A percentile compares a stretch with the other conserved stretches of the same genome.
These are phyloP conservation scores for Amphibolis antarctica DNA, from an alignment of 106 monocot species.

Conservation along the genomic window DNA sequence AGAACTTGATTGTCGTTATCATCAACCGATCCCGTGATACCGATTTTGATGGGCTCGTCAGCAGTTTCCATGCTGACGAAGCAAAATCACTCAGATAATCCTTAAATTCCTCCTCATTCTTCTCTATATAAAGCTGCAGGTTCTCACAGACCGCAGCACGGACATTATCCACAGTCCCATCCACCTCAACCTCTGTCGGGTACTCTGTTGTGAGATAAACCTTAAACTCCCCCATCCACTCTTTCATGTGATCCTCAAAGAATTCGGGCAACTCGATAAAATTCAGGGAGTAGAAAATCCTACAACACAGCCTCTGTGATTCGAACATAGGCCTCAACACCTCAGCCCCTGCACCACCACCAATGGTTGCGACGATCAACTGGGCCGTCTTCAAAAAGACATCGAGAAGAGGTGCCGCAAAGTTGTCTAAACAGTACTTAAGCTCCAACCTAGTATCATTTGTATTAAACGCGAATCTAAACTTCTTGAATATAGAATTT, in stretches of 20 bases:
- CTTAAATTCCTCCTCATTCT: constrained; percentile 91
- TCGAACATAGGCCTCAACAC: constrained; percentile 42
- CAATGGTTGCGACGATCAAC: constrained; percentile 21
- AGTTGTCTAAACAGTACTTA: constrained; percentile 87
- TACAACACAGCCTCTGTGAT: constrained; percentile 81
- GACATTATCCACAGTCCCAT: constrained; percentile 55
- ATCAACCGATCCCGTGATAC: constrained; percentile 57
- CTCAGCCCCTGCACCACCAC: constrained; percentile 8
- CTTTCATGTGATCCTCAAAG: constrained; percentile 95
- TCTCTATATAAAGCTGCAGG: constrained; percentile 94
- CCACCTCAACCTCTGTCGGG: constrained; percentile 34
- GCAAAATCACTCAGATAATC: constrained; percentile 69
- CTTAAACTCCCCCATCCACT: constrained; percentile 87
- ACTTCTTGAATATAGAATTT: constrained; percentile 70
- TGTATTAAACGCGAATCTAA: constrained; percentile 63
- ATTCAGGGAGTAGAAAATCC: constrained; percentile 88
- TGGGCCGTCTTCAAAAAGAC: constrained; percentile 49
- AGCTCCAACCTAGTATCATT: constrained; percentile 54
- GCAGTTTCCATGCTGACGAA: constrained; percentile 59
- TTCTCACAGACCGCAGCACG: constrained; percentile 83
- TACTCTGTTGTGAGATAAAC: constrained; percentile 50
- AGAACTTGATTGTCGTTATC: constrained; percentile 71
- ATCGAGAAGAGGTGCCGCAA: constrained; percentile 75
- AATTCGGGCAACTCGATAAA: constrained; percentile 88
- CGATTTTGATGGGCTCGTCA: constrained; percentile 31